A percentile compares a stretch with the other conserved stretches of the same genome.
phyloP scores from a whole-genome alignment of 2,329 filamentous ascomycete species.

The Fusarium tuaranense region DNA sequence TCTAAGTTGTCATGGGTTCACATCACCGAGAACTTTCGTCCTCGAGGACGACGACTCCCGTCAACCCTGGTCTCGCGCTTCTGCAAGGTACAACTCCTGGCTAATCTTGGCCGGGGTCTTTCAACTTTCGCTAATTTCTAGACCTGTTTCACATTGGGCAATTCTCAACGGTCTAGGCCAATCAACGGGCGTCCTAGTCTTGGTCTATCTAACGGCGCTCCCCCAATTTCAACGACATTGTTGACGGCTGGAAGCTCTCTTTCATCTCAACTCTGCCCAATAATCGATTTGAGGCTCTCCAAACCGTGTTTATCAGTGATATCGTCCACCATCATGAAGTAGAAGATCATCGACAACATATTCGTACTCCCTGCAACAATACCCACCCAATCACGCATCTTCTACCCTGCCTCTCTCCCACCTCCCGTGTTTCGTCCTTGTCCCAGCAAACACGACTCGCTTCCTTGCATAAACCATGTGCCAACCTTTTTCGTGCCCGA shows the following conservation, averaged over 20 bases:
- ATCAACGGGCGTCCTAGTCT: constrained; percentile 5
- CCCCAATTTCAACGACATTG: constrained; percentile 12
- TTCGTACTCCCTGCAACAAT: neutral
- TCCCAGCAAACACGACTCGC: constrained; percentile 2
- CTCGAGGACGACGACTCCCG: neutral
- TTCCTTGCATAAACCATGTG: constrained; percentile 15
- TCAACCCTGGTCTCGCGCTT: constrained; percentile 15
- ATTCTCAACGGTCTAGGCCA: constrained; percentile 21
- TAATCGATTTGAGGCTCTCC: neutral
- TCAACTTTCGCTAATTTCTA: constrained; percentile 25
- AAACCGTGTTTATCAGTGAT: neutral
- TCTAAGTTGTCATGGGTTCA: constrained; percentile 11
- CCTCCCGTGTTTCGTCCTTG: constrained; percentile 1
- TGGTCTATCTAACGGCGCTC: neutral
- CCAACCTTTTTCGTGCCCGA: neutral
- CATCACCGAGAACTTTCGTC: neutral
- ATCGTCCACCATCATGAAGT: neutral
- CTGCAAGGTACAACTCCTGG: constrained; percentile 37
- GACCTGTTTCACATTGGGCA: constrained; percentile 33
- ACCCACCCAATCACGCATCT: neutral
- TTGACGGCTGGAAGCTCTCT: neutral
- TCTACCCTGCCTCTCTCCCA: neutral
- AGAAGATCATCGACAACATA: neutral
- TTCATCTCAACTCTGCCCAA: neutral
- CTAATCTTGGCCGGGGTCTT: constrained; percentile 26